Base-by-base conservation (phyloP, 2,329 filamentous ascomycete genomes). In the Ciborinia camelliae region DNA sequence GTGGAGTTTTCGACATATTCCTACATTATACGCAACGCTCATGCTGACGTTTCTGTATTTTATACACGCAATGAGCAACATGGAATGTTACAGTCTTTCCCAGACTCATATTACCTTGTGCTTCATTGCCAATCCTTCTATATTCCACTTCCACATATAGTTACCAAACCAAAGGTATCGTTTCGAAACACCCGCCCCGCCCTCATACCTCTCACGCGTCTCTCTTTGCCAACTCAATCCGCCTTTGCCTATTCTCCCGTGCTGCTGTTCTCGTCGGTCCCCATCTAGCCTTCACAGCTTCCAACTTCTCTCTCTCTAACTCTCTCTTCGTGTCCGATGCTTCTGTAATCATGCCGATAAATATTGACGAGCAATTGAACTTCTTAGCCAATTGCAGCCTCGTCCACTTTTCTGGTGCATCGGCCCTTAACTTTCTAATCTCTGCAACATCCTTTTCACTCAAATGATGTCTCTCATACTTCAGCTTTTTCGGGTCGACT, bases 331-430 rank as follows among this genome's bases (percentile, higher is more conserved):
- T 80, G 43, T 47, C 53, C 47, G 68, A 39, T 68, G 84, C 79
- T 63, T 81, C 78, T 72, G 81, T 81, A 71, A 82, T 85, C 76
- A 86, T 84, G 74, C 82, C 81, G 65, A 88, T 79, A 71, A 88
- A 88, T 53, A 82, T 73, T 23, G 78, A 76, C 43, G 80, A 81
- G 79, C 85, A 87, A 60, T 81, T 75, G 74, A 82, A 88, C 73
- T 82, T 82, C 62, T 75, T 74, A 6, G 85, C 82, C 39, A 89
- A 80, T 55, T 76, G 77, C 45, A 73, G 73, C 52, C 86, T 82
- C 67, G 79, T 84, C 85, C 86, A 87, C 61, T 73, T 76, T 32
- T 79, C 73, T 1, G 86, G 85, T 71, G 88, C 82, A 51, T 78
- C 74, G 30, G 72, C 73, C 59, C 85, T 80, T 73, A 88, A 78